Evolutionary conservation across 2,329 filamentous ascomycete genomes (phyloP).

Genomic region (Emmonsia crescens): DNA sequence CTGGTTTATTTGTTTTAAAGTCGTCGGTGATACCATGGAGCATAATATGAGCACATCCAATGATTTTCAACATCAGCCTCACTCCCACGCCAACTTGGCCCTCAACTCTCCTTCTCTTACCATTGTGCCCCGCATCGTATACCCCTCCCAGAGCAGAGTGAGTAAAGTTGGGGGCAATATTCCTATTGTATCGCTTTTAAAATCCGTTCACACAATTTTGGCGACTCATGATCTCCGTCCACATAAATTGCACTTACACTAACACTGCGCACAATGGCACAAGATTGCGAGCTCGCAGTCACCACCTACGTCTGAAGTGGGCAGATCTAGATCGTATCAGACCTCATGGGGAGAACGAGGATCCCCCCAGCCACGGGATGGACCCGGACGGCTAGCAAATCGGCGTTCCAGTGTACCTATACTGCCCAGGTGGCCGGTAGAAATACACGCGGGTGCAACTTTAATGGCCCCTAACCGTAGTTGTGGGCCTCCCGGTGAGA

Average conservation of each 20-base stretch:
- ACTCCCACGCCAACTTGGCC: not conserved
- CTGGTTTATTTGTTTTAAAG: not conserved
- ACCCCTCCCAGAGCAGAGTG: not conserved
- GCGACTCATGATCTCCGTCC: not conserved
- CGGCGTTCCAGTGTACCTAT: not conserved
- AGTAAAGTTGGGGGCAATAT: not conserved
- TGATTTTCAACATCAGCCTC: not conserved
- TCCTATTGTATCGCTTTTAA: not conserved
- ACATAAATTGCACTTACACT: not conserved
- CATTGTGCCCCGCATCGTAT: not conserved
- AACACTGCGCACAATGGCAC: not conserved
- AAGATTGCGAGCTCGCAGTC: not conserved
- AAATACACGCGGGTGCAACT: not conserved
- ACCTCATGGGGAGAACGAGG: not conserved
- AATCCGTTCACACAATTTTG: not conserved
- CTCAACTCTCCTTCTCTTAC: not conserved
- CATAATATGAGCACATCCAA: not conserved
- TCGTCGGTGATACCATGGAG: not conserved
- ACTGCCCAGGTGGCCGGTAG: not conserved
- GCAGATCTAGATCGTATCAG: not conserved
- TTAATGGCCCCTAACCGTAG: not conserved
- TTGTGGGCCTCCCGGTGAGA: not conserved
- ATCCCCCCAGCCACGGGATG: not conserved
- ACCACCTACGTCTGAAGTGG: not conserved
- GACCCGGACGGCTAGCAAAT: not conserved